Conservation (phyloP, 2,329 filamentous ascomycete genomes). For the Aspergillus ochraceus region DNA sequence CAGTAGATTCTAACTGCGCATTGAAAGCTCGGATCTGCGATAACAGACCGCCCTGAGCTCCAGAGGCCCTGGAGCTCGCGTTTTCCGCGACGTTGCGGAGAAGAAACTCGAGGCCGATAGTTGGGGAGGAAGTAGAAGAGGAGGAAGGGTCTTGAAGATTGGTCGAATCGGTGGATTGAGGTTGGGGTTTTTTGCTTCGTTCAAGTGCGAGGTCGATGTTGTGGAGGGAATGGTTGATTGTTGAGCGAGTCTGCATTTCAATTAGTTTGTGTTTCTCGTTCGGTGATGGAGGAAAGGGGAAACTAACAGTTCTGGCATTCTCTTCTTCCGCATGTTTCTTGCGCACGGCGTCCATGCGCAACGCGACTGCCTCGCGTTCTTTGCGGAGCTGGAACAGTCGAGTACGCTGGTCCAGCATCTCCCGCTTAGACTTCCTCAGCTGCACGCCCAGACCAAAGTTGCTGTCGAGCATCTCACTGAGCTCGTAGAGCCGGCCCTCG, state of each 20-base stretch:
- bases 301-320: conserved; percentile 33
- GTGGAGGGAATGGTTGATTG: conserved; percentile 45
- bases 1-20: conserved; percentile 41
- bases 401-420: conserved; percentile 46
- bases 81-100: conserved; percentile 43
- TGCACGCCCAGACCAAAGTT: conserved; percentile 49
- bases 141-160: conserved; percentile 5
- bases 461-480: conserved; percentile 54
- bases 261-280: background rate
- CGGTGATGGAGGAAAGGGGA: background rate
- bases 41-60: conserved; percentile 42
- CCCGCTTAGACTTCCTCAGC: conserved; percentile 46
- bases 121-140: conserved; percentile 16
- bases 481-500: conserved; percentile 50
- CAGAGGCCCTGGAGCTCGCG: conserved; percentile 41
- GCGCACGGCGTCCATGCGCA: conserved; percentile 52
- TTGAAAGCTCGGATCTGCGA: conserved; percentile 45
- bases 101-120: conserved; percentile 43
- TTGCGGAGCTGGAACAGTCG: conserved; percentile 50
- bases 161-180: conserved; percentile 16
- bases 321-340: conserved; percentile 42
- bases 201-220: conserved; percentile 44
- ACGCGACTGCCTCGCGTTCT: conserved; percentile 49
- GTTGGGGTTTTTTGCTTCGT: conserved; percentile 31
- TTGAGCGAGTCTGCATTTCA: conserved; percentile 33